A percentile compares a stretch with the other conserved stretches of the same genome.
These are phyloP conservation scores for Polysphondylium violaceum DNA, from an alignment of 78 protist genomes.

Conservation along the genomic window DNA sequence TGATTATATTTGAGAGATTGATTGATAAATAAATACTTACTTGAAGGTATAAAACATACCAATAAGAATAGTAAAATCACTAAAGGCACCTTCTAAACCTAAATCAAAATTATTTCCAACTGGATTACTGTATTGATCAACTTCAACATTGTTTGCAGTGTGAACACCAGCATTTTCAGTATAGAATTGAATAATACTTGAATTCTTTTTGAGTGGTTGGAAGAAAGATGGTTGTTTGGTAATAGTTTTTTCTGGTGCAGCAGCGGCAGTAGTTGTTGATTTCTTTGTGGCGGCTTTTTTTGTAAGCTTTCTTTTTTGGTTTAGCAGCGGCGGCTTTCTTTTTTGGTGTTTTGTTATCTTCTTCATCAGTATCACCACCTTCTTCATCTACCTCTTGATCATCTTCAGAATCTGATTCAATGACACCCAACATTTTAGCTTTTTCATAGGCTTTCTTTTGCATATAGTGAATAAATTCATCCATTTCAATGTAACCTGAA, in stretches of 20 bases:
- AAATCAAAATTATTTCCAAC: constrained; percentile 15
- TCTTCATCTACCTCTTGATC: constrained; percentile 20
- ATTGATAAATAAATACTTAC: no score
- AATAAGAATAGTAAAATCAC: constrained; percentile 18
- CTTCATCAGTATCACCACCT: constrained; percentile 63
- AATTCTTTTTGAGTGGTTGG: constrained; percentile 11
- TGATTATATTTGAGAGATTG: no score
- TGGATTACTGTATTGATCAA: constrained; percentile 20
- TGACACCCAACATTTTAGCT: constrained; percentile 41
- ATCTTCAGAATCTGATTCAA: constrained; percentile 6
- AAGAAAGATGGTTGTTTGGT: constrained; percentile 72
- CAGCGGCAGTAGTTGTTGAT: neutral
- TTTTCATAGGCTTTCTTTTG: constrained; percentile 58
- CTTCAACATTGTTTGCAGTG: neutral
- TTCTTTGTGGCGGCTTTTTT: constrained; percentile 1
- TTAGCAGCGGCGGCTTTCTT: constrained; percentile 19
- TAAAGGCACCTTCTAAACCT: constrained; percentile 67
- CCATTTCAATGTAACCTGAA: constrained; percentile 48
- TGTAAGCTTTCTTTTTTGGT: constrained; percentile 2
- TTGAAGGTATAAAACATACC: neutral
- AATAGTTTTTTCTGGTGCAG: neutral
- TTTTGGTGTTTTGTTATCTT: constrained; percentile 13
- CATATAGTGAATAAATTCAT: constrained; percentile 59
- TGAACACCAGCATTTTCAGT: constrained; percentile 47
- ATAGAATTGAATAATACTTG: constrained; percentile 36